These are phyloP conservation scores for Vachellia collinsii DNA, from an alignment of 306 rosid species.

Conservation along the genomic window DNA sequence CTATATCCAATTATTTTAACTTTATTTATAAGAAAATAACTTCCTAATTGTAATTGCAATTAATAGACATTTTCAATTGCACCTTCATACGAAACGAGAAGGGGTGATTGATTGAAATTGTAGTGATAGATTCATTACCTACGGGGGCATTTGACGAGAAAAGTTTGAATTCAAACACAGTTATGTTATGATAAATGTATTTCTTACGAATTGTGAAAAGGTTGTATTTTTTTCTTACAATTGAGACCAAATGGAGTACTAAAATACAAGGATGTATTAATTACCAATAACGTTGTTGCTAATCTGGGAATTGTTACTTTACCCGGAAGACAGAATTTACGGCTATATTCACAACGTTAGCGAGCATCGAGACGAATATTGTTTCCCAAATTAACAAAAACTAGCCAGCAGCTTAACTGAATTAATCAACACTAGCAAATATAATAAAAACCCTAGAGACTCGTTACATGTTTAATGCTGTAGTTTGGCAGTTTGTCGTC, in stretches of 20 bases:
- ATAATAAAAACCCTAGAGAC: conserved; percentile 20
- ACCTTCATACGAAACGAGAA: not conserved
- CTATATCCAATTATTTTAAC: not conserved
- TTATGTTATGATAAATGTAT: too few species aligned
- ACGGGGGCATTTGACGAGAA: not conserved
- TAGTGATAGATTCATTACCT: too few species aligned
- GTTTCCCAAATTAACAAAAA: not conserved
- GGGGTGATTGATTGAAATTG: not conserved
- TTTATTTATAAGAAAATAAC: too few species aligned
- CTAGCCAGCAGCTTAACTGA: conserved; percentile 1
- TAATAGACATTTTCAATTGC: not conserved
- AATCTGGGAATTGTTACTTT: not conserved
- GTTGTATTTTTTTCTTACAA: too few species aligned
- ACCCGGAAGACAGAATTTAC: not conserved
- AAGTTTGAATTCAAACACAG: too few species aligned
- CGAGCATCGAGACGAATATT: not conserved
- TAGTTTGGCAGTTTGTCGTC: conserved; percentile 18
- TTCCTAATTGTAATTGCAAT: too few species aligned
- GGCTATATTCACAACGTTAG: not conserved
- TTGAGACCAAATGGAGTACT: too few species aligned
- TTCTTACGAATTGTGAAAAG: too few species aligned
- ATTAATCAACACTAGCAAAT: not conserved
- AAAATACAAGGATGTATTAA: not conserved
- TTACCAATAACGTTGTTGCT: not conserved
- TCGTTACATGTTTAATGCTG: conserved; percentile 26